These are phyloP conservation scores for Naegleria fowleri DNA, from an alignment of 208 protist genomes.

Conservation along the genomic window DNA sequence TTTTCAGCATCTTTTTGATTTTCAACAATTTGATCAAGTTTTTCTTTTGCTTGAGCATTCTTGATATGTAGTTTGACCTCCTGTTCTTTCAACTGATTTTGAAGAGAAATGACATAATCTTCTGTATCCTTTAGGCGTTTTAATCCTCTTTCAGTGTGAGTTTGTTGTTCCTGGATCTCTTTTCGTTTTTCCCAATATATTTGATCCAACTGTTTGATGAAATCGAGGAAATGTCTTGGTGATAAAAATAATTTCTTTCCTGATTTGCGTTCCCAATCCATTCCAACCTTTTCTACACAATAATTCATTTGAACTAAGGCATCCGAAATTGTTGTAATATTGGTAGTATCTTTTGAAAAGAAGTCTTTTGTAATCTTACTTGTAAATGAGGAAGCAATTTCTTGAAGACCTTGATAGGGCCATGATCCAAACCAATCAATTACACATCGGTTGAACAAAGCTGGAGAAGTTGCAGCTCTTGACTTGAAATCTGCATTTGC, in stretches of 20 bases:
- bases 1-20: slow-evolving; percentile 58
- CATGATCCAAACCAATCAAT: slow-evolving; percentile 99
- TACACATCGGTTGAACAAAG: slow-evolving; percentile 98
- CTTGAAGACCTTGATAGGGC: slow-evolving; percentile 80
- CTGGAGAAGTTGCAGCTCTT: slow-evolving; percentile 89
- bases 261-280: slow-evolving; percentile 61
- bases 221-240: slow-evolving; percentile 95
- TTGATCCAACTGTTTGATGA: slow-evolving; percentile 85
- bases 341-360: neutral
- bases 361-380: slow-evolving; percentile 47
- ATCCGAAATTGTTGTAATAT: slow-evolving; percentile 64
- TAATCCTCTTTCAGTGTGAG: slow-evolving; percentile 89
- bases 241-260: slow-evolving; percentile 86
- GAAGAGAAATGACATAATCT: slow-evolving; percentile 61
- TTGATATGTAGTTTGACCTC: slow-evolving; percentile 67
- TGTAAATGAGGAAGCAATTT: slow-evolving; percentile 83
- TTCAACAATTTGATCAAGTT: slow-evolving; percentile 72
- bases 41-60: slow-evolving; percentile 72
- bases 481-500: slow-evolving; percentile 85
- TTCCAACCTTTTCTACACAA: slow-evolving; percentile 71
- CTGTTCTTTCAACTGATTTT: slow-evolving; percentile 50
- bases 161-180: slow-evolving; percentile 84
- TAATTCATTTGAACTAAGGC: slow-evolving; percentile 84
- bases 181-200: slow-evolving; percentile 86
- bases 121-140: slow-evolving; percentile 82